Evolutionary conservation across 352 stramenopile genomes (phyloP).

Genomic region (Thalassiosira exigua): DNA sequence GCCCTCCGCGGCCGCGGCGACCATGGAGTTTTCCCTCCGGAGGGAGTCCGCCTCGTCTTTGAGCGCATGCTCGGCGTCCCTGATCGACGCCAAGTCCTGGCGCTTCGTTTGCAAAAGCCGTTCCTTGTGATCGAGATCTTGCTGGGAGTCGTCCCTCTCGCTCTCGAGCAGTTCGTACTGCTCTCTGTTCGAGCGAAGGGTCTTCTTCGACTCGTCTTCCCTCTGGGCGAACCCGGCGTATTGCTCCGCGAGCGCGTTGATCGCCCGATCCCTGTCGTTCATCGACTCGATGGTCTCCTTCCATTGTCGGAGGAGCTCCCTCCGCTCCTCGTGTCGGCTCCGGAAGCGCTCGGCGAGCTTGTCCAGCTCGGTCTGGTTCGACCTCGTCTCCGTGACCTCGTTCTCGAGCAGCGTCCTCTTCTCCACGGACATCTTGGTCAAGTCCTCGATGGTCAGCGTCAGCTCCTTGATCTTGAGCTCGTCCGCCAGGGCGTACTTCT

Average conservation of each 20-base stretch:
- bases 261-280: slow-evolving; percentile 91
- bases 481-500: slow-evolving; percentile 93
- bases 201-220: slow-evolving; percentile 44
- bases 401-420: slow-evolving; percentile 86
- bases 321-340: slow-evolving; percentile 91
- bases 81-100: slow-evolving; percentile 47
- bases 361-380: slow-evolving; percentile 95
- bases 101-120: slow-evolving; percentile 40
- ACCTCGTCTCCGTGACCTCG: slow-evolving; percentile 91
- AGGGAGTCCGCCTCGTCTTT: slow-evolving; percentile 48
- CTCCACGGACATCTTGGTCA: slow-evolving; percentile 88
- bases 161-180: slow-evolving; percentile 84
- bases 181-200: slow-evolving; percentile 62
- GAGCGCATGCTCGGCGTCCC: slow-evolving; percentile 30
- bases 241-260: slow-evolving; percentile 89
- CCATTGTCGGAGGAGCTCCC: slow-evolving; percentile 94
- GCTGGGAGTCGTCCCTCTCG: slow-evolving; percentile 42
- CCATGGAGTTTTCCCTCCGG: slow-evolving; percentile 36
- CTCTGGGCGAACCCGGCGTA: slow-evolving; percentile 85
- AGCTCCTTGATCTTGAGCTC: slow-evolving; percentile 95
- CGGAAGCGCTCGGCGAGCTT: slow-evolving; percentile 94
- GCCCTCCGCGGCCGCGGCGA: slow-evolving; percentile 35
- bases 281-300: slow-evolving; percentile 93
- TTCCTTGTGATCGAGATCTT: slow-evolving; percentile 45
- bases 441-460: slow-evolving; percentile 91